These are phyloP conservation scores for Leccinum imitatum DNA, from an alignment of 768 basidiomycete genomes.

Conservation along the genomic window DNA sequence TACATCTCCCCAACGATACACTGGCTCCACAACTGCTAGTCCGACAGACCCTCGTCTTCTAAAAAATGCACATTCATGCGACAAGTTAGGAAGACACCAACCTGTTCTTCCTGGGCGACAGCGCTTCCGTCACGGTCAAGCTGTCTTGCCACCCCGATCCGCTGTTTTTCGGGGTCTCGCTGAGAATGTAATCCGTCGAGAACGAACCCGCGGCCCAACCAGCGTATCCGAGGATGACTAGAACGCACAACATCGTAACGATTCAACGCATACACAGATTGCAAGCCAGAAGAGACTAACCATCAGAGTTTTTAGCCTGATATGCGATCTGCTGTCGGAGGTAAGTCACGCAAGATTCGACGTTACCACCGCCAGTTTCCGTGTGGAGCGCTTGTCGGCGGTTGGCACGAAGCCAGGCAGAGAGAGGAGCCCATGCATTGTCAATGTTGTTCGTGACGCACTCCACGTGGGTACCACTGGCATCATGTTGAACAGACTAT, in stretches of 20 bases:
- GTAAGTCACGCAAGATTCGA: slow-evolving; percentile 44
- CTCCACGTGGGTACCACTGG: slow-evolving; percentile 29
- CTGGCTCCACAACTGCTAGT: background rate
- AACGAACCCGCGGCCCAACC: slow-evolving; percentile 62
- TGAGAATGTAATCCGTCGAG: slow-evolving; percentile 35
- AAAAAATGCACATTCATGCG: background rate
- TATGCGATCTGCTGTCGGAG: slow-evolving; percentile 46
- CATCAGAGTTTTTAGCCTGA: slow-evolving; percentile 49
- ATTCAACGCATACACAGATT: slow-evolving; percentile 26
- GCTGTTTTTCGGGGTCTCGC: slow-evolving; percentile 32
- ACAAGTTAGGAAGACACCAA: slow-evolving; percentile 5
- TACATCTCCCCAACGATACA: background rate
- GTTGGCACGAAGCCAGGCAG: slow-evolving; percentile 48
- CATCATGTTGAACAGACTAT: slow-evolving; percentile 35
- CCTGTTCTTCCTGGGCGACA: slow-evolving; percentile 19
- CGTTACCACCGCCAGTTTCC: slow-evolving; percentile 60
- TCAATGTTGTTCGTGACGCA: slow-evolving; percentile 58
- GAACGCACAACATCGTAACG: slow-evolving; percentile 2
- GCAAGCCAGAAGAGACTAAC: slow-evolving; percentile 14
- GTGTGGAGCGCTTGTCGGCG: slow-evolving; percentile 56
- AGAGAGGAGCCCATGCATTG: slow-evolving; percentile 44
- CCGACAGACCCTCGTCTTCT: background rate
- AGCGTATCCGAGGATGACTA: slow-evolving; percentile 44
- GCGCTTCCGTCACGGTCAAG: slow-evolving; percentile 35
- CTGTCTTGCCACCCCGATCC: slow-evolving; percentile 38